These are phyloP conservation scores for Backusella tarrabulga DNA, from an alignment of 192 early-diverging fungal species.

Conservation along the genomic window DNA sequence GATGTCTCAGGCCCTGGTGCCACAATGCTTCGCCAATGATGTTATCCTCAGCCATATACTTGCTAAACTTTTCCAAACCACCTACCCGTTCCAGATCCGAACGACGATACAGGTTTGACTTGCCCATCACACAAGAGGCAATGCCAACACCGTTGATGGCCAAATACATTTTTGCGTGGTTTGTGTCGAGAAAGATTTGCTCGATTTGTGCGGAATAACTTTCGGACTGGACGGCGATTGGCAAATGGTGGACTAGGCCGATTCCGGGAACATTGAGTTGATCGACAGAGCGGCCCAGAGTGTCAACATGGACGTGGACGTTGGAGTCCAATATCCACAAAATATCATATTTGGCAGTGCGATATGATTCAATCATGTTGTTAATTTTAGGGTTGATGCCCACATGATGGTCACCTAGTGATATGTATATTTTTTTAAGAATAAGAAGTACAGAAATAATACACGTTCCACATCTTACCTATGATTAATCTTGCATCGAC, in stretches of 20 bases:
- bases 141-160: constrained; percentile 86
- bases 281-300: constrained; percentile 80
- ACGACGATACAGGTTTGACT: constrained; percentile 90
- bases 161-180: constrained; percentile 94
- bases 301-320: constrained; percentile 75
- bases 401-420: constrained; percentile 60
- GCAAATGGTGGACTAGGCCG: constrained; percentile 95
- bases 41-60: constrained; percentile 96
- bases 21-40: constrained; percentile 86
- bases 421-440: not conserved
- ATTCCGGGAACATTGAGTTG: constrained; percentile 67
- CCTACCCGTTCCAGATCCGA: constrained; percentile 77
- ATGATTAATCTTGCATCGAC: constrained; percentile 77
- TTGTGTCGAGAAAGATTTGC: constrained; percentile 81
- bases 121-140: constrained; percentile 91
- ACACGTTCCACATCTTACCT: constrained; percentile 44
- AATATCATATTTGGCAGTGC: constrained; percentile 77
- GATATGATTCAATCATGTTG: constrained; percentile 86
- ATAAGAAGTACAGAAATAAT: not conserved
- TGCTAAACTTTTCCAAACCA: constrained; percentile 81
- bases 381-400: constrained; percentile 97
- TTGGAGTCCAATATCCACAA: constrained; percentile 97
- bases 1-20: constrained; percentile 75
- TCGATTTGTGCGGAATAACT: constrained; percentile 85
- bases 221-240: constrained; percentile 70